Evolutionary conservation across 2,329 filamentous ascomycete species (phyloP), one percentile per base, ranked within the genome.

Genomic region (Colletotrichum siamense): DNA sequence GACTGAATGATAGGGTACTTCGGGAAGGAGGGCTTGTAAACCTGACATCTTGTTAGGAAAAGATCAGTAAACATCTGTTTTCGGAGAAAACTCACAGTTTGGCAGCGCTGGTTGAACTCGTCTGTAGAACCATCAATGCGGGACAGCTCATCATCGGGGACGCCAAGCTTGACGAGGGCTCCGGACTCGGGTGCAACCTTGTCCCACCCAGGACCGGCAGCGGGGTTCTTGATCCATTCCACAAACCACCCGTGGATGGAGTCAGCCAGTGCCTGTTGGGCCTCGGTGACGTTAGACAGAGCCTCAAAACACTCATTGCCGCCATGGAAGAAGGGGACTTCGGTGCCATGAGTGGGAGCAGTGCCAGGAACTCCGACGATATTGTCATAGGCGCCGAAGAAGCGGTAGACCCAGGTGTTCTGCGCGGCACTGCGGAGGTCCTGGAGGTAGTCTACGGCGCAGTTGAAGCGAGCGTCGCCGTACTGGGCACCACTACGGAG

Each of bases 401-500:
- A 88, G 32, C 86, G 85, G 79, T 88, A 88, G 5, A 81, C 81
- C 86, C 86, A 88, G 1, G 85, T 87, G 8, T 84, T 76, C 76
- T 87, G 86, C 8, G 70, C 18, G 12, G 77, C 49, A 71, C 82
- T 84, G 61, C 86, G 85, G 26, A 87, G 55, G 73, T 87, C 84
- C 32, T 85, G 76, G 13, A 88, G 79, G 49, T 84, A 85, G 78
- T 85, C 84, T 4, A 84, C 81, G 1, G 84, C 79, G 77, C 87
- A 88, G 78, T 87, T 84, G 81, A 88, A 88, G 13, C 86, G 86
- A 6, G 86, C 87, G 22, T 88, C 87, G 32, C 86, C 87, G 44
- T 86, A 85, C 79, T 88, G 86, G 0, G 81, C 80, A 18, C 87
- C 87, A 74, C 86, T 87, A 77, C 85, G 84, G 13, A 84, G 82